Conservation (phyloP, 2,329 filamentous ascomycete species). For the Arthrinium puccinioides region DNA sequence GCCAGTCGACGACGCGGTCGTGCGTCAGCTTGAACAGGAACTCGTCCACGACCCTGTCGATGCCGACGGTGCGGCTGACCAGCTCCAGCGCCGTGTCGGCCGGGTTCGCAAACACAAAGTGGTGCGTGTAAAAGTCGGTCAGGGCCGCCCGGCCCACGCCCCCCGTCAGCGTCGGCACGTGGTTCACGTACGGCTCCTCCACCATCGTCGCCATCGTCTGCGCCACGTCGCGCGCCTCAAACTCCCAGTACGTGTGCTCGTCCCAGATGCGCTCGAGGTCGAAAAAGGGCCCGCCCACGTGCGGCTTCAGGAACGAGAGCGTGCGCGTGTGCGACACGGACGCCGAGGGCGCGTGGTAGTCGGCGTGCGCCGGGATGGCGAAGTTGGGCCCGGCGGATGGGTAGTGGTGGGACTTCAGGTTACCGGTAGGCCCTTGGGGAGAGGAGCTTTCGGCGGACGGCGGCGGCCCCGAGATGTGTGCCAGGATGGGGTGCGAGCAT, state of each 20-base stretch:
- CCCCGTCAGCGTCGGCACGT: conserved; percentile 64
- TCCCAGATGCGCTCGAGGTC: conserved; percentile 75
- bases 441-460: background rate
- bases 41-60: conserved; percentile 66
- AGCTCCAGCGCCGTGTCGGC: conserved; percentile 60
- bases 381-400: conserved; percentile 36
- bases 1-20: conserved; percentile 56
- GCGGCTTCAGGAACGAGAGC: conserved; percentile 56
- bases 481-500: conserved; percentile 5
- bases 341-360: conserved; percentile 47
- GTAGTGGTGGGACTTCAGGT: conserved; percentile 30
- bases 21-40: conserved; percentile 62
- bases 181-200: conserved; percentile 71
- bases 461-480: conserved; percentile 6
- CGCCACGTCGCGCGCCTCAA: conserved; percentile 59
- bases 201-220: conserved; percentile 80
- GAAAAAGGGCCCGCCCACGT: conserved; percentile 58
- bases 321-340: conserved; percentile 59
- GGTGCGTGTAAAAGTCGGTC: conserved; percentile 61
- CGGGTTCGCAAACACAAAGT: conserved; percentile 71
- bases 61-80: conserved; percentile 63
- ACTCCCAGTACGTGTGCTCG: conserved; percentile 67
- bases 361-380: conserved; percentile 36
- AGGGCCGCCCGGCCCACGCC: conserved; percentile 59
- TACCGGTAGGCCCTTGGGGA: background rate